Base-by-base conservation (phyloP, 2,329 filamentous ascomycete genomes). In the Tolypocladium tundrense region DNA sequence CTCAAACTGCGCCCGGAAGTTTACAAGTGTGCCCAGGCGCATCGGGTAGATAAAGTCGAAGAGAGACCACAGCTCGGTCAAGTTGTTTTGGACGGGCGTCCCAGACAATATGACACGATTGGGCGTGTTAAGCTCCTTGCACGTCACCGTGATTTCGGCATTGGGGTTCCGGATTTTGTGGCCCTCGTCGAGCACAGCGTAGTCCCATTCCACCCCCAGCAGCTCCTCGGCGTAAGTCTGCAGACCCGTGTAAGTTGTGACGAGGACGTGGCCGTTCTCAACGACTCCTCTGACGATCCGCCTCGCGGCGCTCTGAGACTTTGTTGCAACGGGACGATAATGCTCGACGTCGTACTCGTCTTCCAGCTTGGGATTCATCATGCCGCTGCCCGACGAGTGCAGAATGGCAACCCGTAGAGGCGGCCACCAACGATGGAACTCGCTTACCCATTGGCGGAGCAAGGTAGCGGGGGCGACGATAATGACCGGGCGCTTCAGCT, bases 361-460 rank as follows among this genome's bases (percentile, higher is more conserved):
- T 71, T 85, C 74, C 67, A 84, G 70, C 72, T 86, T 75, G n/a
- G 95, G 78, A 63, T 96, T 91, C 56, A 97, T 77, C 93, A 99
- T 97, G 21, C 94, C 95, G 70, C 91, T 97, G 3, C 94, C 94
- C 5, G 94, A 97, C 1, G 91, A 91, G 69, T 99, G 94, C 54
- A 99, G 72, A 61, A 99, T 97, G 0, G 92, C 96, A 6, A 99
- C 94, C 48, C 95, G 84, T 39, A 99, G 78, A n/a, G 94, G 88
- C n/a, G 94, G 94, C 95, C 95, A 99, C 95, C 95, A 99, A 14
- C 88, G 86, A 73, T 99, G 95, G 65, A 99, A 97, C 68, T 99
- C 94, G 62, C 95, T 96, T 14, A 97, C 94, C 94, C 94, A 99
- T 70, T 99, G 94, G 60, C 91, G 88, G 75, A 99, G 87, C 31